Conservation (phyloP, 305 asterid genomes). For the Nicotiana rustica region DNA sequence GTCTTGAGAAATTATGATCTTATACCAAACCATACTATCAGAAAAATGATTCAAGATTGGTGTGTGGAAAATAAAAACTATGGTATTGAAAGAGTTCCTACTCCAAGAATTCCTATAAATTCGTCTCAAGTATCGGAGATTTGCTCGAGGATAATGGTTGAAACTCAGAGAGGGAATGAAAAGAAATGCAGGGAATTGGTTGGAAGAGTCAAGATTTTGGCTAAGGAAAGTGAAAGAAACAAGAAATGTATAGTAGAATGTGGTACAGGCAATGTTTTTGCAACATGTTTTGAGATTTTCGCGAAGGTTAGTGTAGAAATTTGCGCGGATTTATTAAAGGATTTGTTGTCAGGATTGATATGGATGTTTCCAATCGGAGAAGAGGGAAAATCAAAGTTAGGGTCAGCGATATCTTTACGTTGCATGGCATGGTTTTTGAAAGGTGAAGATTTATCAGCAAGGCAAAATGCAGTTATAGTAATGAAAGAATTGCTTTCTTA, state of each 20-base stretch:
- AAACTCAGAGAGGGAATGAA: conserved; percentile 47
- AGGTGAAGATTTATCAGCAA: conserved; percentile 60
- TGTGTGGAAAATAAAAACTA: conserved; percentile 71
- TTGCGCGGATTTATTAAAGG: conserved; percentile 48
- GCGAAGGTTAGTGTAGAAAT: conserved; percentile 44
- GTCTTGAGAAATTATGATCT: conserved; percentile 50
- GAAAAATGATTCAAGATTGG: conserved; percentile 94
- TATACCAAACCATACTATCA: conserved; percentile 74
- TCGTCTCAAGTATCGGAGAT: conserved; percentile 57
- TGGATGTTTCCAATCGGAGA: conserved; percentile 67
- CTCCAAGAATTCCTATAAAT: conserved; percentile 72
- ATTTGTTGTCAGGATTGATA: conserved; percentile 57
- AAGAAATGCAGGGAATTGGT: conserved; percentile 55
- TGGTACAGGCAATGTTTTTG: conserved; percentile 60
- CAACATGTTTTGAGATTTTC: conserved; percentile 62
- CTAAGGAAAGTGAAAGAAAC: conserved; percentile 77
- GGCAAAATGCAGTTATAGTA: conserved; percentile 59
- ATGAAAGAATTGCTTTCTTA: conserved; percentile 55
- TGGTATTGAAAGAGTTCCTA: conserved; percentile 87
- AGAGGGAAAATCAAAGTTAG: conserved; percentile 63
- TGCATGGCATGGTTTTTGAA: conserved; percentile 63
- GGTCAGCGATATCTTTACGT: conserved; percentile 57
- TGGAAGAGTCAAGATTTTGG: conserved; percentile 53
- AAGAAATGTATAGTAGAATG: conserved; percentile 59
- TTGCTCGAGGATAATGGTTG: conserved; percentile 49